Percentiles rank a stretch among this genome's conserved stretches.
phyloP scores from a whole-genome alignment of 306 rosid genomes.

The Cucurbita maxima region DNA sequence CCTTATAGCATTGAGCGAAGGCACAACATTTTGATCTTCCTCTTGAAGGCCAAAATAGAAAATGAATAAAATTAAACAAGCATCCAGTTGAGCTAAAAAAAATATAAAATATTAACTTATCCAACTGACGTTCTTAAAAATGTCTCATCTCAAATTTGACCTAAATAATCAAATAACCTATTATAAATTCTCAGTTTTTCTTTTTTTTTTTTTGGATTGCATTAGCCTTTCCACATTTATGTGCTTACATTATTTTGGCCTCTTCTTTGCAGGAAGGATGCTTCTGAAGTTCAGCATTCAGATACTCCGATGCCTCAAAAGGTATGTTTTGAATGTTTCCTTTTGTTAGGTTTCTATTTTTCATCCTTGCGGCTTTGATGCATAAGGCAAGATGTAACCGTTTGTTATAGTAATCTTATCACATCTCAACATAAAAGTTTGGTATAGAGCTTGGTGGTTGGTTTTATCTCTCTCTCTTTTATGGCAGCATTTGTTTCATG shows the following conservation, averaged over 20 bases:
- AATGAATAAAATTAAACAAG: neutral
- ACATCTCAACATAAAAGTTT: neutral
- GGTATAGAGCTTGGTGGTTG: neutral
- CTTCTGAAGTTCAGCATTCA: conserved; percentile 17
- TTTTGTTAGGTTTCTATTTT: conserved; percentile 1
- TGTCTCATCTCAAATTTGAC: neutral
- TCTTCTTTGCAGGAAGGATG: conserved; percentile 31
- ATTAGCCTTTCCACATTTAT: neutral
- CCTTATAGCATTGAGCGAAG: neutral
- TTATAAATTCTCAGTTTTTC: neutral
- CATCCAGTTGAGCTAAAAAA: neutral
- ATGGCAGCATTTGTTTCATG: neutral
- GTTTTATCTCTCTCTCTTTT: neutral
- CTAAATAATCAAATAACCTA: conserved; percentile 6
- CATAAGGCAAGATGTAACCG: neutral
- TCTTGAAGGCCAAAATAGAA: neutral
- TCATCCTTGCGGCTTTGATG: neutral
- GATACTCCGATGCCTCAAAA: conserved; percentile 30
- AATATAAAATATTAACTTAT: neutral
- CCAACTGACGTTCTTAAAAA: neutral
- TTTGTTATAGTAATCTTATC: neutral
- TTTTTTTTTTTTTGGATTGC: neutral
- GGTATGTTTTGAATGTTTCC: conserved; percentile 22
- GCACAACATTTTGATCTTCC: neutral
- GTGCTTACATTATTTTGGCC: neutral